phyloP scores from a whole-genome alignment of 2,329 filamentous ascomycete genomes.

The Graphilbum ipis-grandicollis region DNA sequence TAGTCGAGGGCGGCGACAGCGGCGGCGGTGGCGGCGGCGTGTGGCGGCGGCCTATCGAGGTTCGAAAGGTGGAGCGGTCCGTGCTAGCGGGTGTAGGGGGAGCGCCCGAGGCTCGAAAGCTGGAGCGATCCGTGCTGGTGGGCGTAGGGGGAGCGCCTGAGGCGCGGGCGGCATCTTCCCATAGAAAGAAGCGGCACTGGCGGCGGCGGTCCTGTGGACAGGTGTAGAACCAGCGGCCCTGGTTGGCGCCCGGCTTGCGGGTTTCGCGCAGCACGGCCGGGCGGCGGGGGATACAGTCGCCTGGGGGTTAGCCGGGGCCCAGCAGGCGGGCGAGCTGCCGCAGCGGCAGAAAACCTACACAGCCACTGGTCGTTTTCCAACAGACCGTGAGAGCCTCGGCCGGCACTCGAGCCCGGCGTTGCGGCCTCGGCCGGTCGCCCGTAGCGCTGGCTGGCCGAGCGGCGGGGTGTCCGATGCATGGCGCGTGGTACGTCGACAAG shows the following conservation, averaged over 20 bases:
- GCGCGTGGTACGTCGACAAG: no score
- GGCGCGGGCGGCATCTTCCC: constrained; percentile 20
- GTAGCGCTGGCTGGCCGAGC: neutral
- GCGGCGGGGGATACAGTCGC: constrained; percentile 24
- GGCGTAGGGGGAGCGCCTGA: neutral
- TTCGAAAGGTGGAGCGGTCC: constrained; percentile 3
- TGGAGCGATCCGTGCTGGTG: neutral
- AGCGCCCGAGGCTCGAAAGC: constrained; percentile 4
- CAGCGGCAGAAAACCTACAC: constrained; percentile 2
- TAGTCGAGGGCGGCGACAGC: neutral
- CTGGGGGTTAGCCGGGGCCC: neutral
- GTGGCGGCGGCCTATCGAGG: constrained; percentile 7
- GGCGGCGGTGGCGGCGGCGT: constrained; percentile 3
- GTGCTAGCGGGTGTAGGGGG: neutral
- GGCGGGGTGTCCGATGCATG: constrained; percentile 1
- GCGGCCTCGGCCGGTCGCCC: neutral
- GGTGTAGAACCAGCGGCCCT: constrained; percentile 24
- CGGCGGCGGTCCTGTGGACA: constrained; percentile 16
- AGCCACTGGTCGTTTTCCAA: constrained; percentile 13
- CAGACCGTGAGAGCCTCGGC: constrained; percentile 8
- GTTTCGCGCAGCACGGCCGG: constrained; percentile 18
- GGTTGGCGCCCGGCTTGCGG: constrained; percentile 20
- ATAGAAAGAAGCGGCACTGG: constrained; percentile 27
- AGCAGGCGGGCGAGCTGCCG: neutral
- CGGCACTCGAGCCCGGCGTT: constrained; percentile 1